phyloP scores from a whole-genome alignment of 176 grass and related monocot species.

The Rhynchospora pubera region DNA sequence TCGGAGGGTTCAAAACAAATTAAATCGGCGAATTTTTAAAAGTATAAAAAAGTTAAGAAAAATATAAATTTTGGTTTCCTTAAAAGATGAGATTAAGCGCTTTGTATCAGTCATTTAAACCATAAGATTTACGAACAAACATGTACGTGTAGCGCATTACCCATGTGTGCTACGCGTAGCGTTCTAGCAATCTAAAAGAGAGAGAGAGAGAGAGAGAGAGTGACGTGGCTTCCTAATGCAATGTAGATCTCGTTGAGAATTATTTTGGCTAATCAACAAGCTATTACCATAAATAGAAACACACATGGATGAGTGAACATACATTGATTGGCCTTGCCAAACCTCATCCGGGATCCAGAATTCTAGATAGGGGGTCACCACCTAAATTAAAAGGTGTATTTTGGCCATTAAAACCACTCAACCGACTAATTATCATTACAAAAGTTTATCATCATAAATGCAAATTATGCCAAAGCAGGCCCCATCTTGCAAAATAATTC shows the following conservation, averaged over 20 bases:
- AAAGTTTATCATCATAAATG: neutral
- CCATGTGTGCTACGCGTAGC: too few relatives aligned
- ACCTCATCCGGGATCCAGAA: neutral
- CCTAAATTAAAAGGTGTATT: neutral
- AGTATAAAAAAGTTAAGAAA: too few relatives aligned
- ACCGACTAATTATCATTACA: neutral
- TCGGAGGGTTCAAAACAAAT: too few relatives aligned
- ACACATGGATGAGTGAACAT: neutral
- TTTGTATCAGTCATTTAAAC: too few relatives aligned
- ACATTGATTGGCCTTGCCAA: neutral
- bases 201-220: too few relatives aligned
- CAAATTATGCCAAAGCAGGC: neutral
- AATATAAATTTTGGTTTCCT: too few relatives aligned
- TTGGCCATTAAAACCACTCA: neutral
- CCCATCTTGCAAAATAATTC: constrained; percentile 3
- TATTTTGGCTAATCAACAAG: neutral
- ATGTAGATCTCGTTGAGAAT: neutral
- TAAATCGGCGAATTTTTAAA: too few relatives aligned
- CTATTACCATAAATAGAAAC: neutral
- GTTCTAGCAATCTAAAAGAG: too few relatives aligned
- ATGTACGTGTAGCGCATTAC: too few relatives aligned
- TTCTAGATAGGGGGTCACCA: neutral
- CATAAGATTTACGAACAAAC: too few relatives aligned
- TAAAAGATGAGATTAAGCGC: too few relatives aligned
- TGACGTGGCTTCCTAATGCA: too few relatives aligned